These are phyloP conservation scores for Quercus ilex DNA, from an alignment of 306 rosid genomes.

Conservation along the genomic window DNA sequence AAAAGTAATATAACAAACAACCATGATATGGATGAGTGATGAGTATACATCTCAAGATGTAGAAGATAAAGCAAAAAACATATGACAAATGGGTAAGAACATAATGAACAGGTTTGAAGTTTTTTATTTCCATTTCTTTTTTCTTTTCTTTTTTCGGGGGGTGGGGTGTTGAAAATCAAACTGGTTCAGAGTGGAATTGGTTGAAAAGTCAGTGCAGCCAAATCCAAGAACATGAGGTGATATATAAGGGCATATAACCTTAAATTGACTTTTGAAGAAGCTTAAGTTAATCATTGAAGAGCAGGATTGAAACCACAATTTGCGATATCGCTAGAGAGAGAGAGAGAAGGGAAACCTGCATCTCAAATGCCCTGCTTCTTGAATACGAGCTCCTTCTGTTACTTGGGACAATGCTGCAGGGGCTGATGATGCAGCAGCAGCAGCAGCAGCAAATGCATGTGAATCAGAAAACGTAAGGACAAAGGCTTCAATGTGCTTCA, in stretches of 20 bases:
- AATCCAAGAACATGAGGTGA: no score
- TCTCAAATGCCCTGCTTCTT: constrained; percentile 97
- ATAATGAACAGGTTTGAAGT: neutral
- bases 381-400: constrained; percentile 90
- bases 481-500: constrained; percentile 89
- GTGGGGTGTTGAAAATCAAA: no score
- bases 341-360: constrained; percentile 67
- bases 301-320: neutral
- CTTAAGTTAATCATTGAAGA: no score
- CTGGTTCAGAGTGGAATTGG: no score
- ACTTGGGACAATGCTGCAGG: constrained; percentile 90
- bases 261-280: no score
- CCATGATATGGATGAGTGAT: neutral
- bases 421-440: constrained; percentile 88
- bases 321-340: neutral
- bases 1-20: neutral
- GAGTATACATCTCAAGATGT: neutral
- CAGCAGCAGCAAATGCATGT: constrained; percentile 83
- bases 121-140: neutral
- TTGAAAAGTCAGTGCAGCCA: no score
- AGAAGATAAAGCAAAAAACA: neutral
- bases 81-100: neutral
- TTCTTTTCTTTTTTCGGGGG: neutral
- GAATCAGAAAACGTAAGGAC: constrained; percentile 82
- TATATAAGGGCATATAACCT: no score